phyloP scores from a whole-genome alignment of 495 filamentous ascomycete species.

The Talaromyces ruber region DNA sequence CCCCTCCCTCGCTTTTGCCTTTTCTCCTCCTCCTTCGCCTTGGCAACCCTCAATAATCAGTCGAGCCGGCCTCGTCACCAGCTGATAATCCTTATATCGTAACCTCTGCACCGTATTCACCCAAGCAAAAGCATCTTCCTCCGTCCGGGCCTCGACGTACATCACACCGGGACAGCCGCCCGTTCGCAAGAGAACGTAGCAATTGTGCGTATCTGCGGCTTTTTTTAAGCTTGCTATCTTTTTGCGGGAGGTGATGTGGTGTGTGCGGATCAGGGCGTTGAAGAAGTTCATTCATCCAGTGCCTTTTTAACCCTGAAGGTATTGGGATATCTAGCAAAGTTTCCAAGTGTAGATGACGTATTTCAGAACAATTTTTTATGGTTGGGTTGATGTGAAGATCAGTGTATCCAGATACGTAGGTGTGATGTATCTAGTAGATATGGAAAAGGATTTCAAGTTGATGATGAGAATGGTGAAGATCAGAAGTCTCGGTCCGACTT shows the following conservation, averaged over 20 bases:
- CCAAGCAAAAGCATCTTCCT: conserved; percentile 44
- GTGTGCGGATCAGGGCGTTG: conserved; percentile 63
- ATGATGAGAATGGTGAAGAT: neutral
- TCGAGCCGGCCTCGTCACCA: conserved; percentile 26
- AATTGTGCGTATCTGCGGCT: conserved; percentile 46
- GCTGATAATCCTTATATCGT: conserved; percentile 43
- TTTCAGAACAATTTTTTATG: too few species aligned
- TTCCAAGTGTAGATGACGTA: too few species aligned
- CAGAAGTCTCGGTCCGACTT: neutral
- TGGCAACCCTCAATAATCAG: conserved; percentile 5
- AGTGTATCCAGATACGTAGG: too few species aligned
- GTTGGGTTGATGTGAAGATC: too few species aligned
- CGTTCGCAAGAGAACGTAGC: conserved; percentile 55
- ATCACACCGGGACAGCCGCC: conserved; percentile 67
- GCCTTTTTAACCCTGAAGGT: neutral
- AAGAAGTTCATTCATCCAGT: conserved; percentile 1
- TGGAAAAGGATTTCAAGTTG: too few species aligned
- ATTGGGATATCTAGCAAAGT: neutral
- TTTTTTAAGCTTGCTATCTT: conserved; percentile 60
- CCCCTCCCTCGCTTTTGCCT: neutral
- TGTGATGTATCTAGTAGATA: too few species aligned
- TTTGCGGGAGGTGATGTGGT: conserved; percentile 76
- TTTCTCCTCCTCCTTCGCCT: conserved; percentile 6
- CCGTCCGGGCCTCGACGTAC: conserved; percentile 59
- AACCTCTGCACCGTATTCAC: conserved; percentile 43